phyloP scores from a whole-genome alignment of 1,284 basidiomycete genomes.

The Fomitopsis palustris region DNA sequence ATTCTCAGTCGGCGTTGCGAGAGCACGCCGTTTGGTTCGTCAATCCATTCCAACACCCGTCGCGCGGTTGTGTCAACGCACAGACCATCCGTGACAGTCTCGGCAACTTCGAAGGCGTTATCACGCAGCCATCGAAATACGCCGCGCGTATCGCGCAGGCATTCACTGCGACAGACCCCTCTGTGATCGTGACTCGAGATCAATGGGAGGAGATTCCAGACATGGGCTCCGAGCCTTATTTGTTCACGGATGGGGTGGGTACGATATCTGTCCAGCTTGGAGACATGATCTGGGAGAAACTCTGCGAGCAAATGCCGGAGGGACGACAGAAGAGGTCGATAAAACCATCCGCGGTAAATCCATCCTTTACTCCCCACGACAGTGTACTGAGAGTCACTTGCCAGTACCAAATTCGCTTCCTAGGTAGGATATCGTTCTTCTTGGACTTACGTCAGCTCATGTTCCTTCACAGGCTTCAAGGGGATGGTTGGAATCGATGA shows the following conservation, averaged over 20 bases:
- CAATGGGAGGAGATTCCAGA: constrained; percentile 63
- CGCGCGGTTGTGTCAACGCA: constrained; percentile 43
- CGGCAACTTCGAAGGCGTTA: constrained; percentile 61
- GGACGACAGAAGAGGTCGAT: constrained; percentile 23
- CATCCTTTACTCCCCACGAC: neutral
- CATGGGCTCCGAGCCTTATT: constrained; percentile 39
- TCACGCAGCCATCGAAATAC: constrained; percentile 67
- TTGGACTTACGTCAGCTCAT: neutral
- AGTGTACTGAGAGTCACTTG: neutral
- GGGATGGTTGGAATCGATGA: constrained; percentile 67
- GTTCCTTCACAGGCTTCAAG: constrained; percentile 44
- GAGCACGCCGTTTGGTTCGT: constrained; percentile 80
- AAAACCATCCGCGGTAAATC: constrained; percentile 58
- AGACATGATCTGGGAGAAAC: constrained; percentile 50
- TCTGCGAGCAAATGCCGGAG: constrained; percentile 42
- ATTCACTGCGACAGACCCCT: constrained; percentile 76
- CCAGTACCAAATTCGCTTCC: constrained; percentile 73
- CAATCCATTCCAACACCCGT: constrained; percentile 49
- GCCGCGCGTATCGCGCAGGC: constrained; percentile 81
- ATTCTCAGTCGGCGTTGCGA: constrained; percentile 67
- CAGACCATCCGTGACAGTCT: constrained; percentile 54
- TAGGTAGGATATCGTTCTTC: constrained; percentile 36
- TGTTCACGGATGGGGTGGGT: constrained; percentile 75
- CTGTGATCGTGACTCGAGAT: constrained; percentile 48
- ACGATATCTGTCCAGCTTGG: constrained; percentile 64